phyloP scores from a whole-genome alignment of 176 grass and related monocot genomes.

The Cenchrus purpureus region DNA sequence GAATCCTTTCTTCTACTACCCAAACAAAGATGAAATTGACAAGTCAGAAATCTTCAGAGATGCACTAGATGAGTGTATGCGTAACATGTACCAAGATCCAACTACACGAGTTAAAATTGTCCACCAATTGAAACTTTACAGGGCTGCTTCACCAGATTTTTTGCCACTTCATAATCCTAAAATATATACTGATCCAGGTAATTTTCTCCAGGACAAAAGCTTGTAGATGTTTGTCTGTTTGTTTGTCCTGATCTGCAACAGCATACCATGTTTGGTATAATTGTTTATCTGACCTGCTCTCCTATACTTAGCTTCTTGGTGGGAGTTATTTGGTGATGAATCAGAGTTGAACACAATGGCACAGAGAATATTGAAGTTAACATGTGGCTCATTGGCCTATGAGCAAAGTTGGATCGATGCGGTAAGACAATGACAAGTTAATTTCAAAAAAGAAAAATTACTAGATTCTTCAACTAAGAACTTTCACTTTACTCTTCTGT shows the following conservation, averaged over 20 bases:
- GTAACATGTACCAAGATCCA: slow-evolving; percentile 15
- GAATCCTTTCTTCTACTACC: slow-evolving; percentile 27
- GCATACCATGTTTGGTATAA: neutral
- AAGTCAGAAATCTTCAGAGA: slow-evolving; percentile 21
- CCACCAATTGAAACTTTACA: slow-evolving; percentile 16
- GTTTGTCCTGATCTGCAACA: neutral
- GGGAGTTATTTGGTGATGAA: neutral
- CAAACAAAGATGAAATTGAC: slow-evolving; percentile 26
- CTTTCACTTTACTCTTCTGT: neutral
- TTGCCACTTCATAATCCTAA: neutral
- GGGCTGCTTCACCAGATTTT: neutral
- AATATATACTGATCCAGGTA: neutral
- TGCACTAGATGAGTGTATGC: neutral
- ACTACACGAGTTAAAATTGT: slow-evolving; percentile 10
- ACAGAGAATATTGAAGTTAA: slow-evolving; percentile 22
- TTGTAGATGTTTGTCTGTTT: neutral
- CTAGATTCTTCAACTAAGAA: neutral
- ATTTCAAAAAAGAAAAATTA: too few species aligned
- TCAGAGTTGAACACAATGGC: slow-evolving; percentile 29
- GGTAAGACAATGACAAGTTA: neutral
- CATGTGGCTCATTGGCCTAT: neutral
- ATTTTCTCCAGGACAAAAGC: neutral
- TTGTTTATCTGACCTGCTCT: neutral
- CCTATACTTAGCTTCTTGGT: slow-evolving; percentile 6
- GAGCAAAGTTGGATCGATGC: slow-evolving; percentile 23